Base-by-base conservation (phyloP, 495 filamentous ascomycete species). In the Penicillium cinerascens region DNA sequence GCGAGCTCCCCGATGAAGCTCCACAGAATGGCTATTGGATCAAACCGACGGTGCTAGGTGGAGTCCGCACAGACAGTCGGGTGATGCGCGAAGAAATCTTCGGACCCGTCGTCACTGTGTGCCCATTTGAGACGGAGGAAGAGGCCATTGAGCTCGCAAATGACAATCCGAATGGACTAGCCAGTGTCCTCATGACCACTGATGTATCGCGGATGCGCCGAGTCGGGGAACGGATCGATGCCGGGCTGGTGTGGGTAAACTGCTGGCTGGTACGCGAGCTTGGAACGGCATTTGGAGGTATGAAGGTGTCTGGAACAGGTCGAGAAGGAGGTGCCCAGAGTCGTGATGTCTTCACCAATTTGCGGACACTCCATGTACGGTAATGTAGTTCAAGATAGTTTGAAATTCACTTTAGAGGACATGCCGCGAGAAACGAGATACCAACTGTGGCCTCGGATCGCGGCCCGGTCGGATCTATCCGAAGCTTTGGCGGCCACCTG, bases 31-130 rank as follows among this genome's bases (percentile, higher is more conserved):
- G 64, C 47, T 79, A 72, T 48, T 63, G 52, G 52, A 67, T 81
- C 20, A 52, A 74, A 54, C 78, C 76, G 7, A 75, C 76, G 4
- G 61, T 81, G n/a, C 55, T 74, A 2, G 72, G 74, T 39, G 70
- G 73, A 9, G 9, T 57, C 33, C 26, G 47, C 5, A 33, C 29
- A n/a, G 27, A 39, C 15, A 56, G 49, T 18, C 26, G 29, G 3
- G 27, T 81, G 27, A 71, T 70, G 58, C 73, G 63, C 16, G 69
- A 78, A 23, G 80, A 83, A 58, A 79, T 80, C 25, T 82, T 83
- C 53, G 79, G 79, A 0, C 78, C 79, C 0, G 76, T 82, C 6
- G 67, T 76, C 7, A 68, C 70, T 0, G 46, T 83, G 15, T 70
- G 65, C 50, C 68, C 68, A 6, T 83, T 83, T 64, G 75, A 81